Percentiles rank a stretch among this genome's conserved stretches.
These are phyloP conservation scores for Metroxylon sagu DNA, from an alignment of 176 grass and related monocot genomes.

Conservation along the genomic window DNA sequence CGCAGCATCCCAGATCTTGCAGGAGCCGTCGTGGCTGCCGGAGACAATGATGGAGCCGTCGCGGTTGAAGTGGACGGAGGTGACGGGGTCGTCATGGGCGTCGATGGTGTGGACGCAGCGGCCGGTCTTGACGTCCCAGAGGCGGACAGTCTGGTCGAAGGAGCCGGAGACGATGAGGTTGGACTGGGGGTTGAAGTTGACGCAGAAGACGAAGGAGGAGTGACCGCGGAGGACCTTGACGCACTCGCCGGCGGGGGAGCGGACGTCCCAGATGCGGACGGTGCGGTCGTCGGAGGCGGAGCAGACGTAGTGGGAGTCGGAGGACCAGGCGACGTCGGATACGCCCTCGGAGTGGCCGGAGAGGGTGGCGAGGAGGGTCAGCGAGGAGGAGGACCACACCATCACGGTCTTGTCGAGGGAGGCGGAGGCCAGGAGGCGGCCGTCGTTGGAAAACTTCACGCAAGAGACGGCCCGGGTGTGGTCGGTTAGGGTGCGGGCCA, in stretches of 20 bases:
- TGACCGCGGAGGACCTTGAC: slow-evolving; percentile 66
- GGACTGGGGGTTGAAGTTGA: slow-evolving; percentile 81
- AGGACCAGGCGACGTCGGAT: slow-evolving; percentile 79
- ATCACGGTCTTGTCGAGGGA: slow-evolving; percentile 74
- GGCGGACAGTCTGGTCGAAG: slow-evolving; percentile 71
- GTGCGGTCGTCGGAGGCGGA: slow-evolving; percentile 83
- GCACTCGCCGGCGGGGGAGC: slow-evolving; percentile 40
- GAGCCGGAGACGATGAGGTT: slow-evolving; percentile 67
- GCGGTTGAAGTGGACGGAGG: slow-evolving; percentile 76
- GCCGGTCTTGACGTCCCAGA: slow-evolving; percentile 71
- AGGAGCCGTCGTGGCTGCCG: slow-evolving; percentile 72
- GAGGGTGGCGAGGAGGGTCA: slow-evolving; percentile 42
- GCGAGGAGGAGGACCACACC: slow-evolving; percentile 51
- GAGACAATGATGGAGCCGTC: slow-evolving; percentile 94
- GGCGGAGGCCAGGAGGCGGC: slow-evolving; percentile 65
- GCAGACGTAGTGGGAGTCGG: slow-evolving; percentile 80
- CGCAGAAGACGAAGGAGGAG: slow-evolving; percentile 67
- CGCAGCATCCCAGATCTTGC: slow-evolving; percentile 87
- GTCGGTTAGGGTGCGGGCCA: slow-evolving; percentile 28
- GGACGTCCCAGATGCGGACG: slow-evolving; percentile 72
- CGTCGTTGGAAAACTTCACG: slow-evolving; percentile 90
- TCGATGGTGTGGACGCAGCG: slow-evolving; percentile 50
- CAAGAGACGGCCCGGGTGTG: slow-evolving; percentile 69
- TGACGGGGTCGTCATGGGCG: slow-evolving; percentile 64
- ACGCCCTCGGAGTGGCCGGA: slow-evolving; percentile 59